A percentile compares a stretch with the other conserved stretches of the same genome.
These are phyloP conservation scores for Chondrus crispus DNA, from an alignment of 23 red algal species.

Conservation along the genomic window DNA sequence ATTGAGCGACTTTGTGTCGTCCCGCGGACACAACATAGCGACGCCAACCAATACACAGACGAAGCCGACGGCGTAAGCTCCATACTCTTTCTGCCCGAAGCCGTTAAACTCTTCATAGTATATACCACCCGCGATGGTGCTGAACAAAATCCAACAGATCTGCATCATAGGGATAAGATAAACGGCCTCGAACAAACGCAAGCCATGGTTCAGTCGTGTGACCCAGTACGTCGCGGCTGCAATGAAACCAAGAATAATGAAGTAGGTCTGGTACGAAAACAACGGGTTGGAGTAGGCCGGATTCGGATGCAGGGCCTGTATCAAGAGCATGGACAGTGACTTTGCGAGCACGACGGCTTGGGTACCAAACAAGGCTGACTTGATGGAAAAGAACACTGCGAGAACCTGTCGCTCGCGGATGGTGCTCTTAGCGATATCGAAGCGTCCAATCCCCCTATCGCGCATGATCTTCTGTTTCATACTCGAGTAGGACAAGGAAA, in stretches of 20 bases:
- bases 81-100: slow-evolving; percentile 71
- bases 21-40: slow-evolving; percentile 75
- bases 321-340: slow-evolving; percentile 81
- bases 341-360: slow-evolving; percentile 85
- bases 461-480: slow-evolving; percentile 80
- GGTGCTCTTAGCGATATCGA: slow-evolving; percentile 68
- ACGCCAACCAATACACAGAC: slow-evolving; percentile 66
- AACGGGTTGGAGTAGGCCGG: slow-evolving; percentile 67
- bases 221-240: slow-evolving; percentile 87
- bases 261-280: slow-evolving; percentile 74
- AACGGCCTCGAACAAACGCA: slow-evolving; percentile 81
- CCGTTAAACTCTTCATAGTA: slow-evolving; percentile 90
- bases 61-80: slow-evolving; percentile 68
- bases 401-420: slow-evolving; percentile 74
- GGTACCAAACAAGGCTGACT: slow-evolving; percentile 75
- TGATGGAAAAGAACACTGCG: slow-evolving; percentile 76
- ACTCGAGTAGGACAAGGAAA: slow-evolving; percentile 52
- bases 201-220: slow-evolving; percentile 79
- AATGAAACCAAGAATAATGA: slow-evolving; percentile 73
- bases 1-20: slow-evolving; percentile 69
- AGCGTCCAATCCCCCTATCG: slow-evolving; percentile 56
- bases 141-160: slow-evolving; percentile 91
- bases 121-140: slow-evolving; percentile 74
- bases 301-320: slow-evolving; percentile 75
- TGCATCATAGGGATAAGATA: slow-evolving; percentile 92